Evolutionary conservation across 139 green algal species (phyloP), one percentile per base, ranked within the genome.

Genomic region (Nannochloris sp.): DNA sequence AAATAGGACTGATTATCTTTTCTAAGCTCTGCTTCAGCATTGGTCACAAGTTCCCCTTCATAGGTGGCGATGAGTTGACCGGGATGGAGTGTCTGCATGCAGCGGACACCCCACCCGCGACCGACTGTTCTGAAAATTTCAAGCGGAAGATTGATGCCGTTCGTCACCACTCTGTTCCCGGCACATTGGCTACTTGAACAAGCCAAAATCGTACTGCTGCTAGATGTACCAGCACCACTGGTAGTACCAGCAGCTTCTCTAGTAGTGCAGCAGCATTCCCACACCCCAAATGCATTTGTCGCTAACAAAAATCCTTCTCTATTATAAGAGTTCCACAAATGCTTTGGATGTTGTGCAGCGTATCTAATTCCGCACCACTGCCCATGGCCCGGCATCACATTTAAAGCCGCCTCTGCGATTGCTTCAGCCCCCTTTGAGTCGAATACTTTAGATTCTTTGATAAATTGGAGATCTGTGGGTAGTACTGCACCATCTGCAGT

Each of bases 81-180:
- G 1, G 56, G 54, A 0, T 51, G 45, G 30, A 90, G 68, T 54
- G 60, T 31, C 33, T 59, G 54, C 3, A 63, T 14, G 67, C 76
- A 88, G 47, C 83, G 81, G 65, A 91, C 65, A 1, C 83, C 84
- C 78, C 78, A 91, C 1, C 84, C 84, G 24, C 75, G 64, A 37
- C 30, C 29, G n/a, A n/a, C 19, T 2, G 77, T 88, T 42, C 75
- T 76, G 68, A 88, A 89, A 31, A 90, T 63, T 74, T 90, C 82
- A 42, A 90, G 74, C 0, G 81, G 82, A 60, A 81, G 61, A 3
- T 19, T 12, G 42, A 89, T 54, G 48, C 83, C 82, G 0, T 51
- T 6, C 13, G 60, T 60, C 23, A 84, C 64, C 57, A 76, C 64
- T 27, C 66, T 55, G 70, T 82, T 83, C 39, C 6, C 23, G n/a